phyloP scores from a whole-genome alignment of 306 rosid genomes.

The Gynostemma pentaphyllum region DNA sequence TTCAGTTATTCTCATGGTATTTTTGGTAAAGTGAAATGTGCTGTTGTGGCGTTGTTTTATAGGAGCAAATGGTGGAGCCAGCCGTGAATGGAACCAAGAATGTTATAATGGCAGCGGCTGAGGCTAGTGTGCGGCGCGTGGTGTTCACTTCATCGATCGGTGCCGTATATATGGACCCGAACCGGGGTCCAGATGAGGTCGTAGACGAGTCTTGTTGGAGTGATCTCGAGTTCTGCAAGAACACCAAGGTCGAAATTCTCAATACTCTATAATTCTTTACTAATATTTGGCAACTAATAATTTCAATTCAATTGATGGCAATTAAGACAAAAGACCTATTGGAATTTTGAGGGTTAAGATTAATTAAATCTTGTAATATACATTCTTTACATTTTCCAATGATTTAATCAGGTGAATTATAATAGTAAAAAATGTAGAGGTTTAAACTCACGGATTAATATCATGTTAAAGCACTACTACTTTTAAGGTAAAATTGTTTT shows the following conservation, averaged over 20 bases:
- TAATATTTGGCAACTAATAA: neutral
- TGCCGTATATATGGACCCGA: constrained; percentile 77
- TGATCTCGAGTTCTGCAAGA: constrained; percentile 84
- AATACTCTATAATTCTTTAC: too few relatives aligned
- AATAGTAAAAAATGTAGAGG: too few relatives aligned
- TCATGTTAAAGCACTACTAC: too few relatives aligned
- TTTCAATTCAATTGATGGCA: neutral
- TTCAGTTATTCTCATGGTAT: neutral
- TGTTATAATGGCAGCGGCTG: constrained; percentile 57
- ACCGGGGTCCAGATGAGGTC: constrained; percentile 44
- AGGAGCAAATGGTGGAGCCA: constrained; percentile 87
- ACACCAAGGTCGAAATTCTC: constrained; percentile 45
- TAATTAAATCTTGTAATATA: too few relatives aligned
- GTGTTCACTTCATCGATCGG: constrained; percentile 96
- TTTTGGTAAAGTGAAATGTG: neutral
- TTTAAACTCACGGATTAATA: too few relatives aligned
- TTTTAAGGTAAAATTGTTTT: too few relatives aligned
- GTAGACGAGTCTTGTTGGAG: constrained; percentile 92
- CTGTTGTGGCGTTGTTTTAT: neutral
- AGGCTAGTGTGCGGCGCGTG: constrained; percentile 62
- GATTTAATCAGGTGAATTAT: too few relatives aligned
- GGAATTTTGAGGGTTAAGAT: too few relatives aligned
- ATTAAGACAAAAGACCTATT: neutral
- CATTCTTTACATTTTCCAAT: too few relatives aligned
- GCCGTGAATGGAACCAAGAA: constrained; percentile 68